Percentiles rank a stretch among this genome's conserved stretches.
phyloP scores from a whole-genome alignment of 371 early-diverging fungal genomes.

The Thermomucor indicae-seudaticae region DNA sequence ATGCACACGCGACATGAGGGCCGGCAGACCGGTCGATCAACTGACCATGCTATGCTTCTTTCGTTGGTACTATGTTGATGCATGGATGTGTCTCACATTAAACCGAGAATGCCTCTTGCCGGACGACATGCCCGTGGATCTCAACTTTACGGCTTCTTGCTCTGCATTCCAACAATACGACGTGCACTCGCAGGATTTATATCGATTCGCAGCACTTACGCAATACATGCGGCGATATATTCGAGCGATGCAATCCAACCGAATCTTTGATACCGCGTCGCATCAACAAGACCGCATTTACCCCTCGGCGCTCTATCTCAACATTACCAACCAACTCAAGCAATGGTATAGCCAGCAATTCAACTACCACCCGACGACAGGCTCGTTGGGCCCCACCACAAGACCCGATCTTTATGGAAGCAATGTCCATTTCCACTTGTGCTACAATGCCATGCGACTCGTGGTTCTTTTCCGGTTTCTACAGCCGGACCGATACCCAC shows the following conservation, averaged over 20 bases:
- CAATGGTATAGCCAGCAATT: conserved; percentile 20
- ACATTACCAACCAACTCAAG: conserved; percentile 23
- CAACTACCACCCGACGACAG: not conserved
- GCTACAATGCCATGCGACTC: conserved; percentile 40
- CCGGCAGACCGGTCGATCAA: conserved; percentile 4
- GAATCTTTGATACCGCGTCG: conserved; percentile 6
- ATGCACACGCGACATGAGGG: conserved; percentile 5
- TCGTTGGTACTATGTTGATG: conserved; percentile 46
- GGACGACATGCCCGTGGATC: conserved; percentile 16
- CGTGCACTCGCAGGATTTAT: conserved; percentile 1
- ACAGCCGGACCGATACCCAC: conserved; percentile 13
- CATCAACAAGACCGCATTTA: not conserved
- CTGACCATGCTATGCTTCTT: conserved; percentile 21
- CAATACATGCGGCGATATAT: conserved; percentile 39
- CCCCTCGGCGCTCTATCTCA: conserved; percentile 26
- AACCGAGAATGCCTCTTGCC: conserved; percentile 33
- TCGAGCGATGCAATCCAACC: conserved; percentile 19
- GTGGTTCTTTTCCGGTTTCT: conserved; percentile 39
- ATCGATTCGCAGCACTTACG: conserved; percentile 28
- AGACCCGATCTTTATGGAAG: conserved; percentile 1
- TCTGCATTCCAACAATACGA: not conserved
- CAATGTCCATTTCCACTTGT: conserved; percentile 33
- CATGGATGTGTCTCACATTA: conserved; percentile 40
- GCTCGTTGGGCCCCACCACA: not conserved
- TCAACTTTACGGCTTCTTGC: not conserved